These are phyloP conservation scores for Cordyceps pruinosa DNA, from an alignment of 2,329 filamentous ascomycete species.

Conservation along the genomic window DNA sequence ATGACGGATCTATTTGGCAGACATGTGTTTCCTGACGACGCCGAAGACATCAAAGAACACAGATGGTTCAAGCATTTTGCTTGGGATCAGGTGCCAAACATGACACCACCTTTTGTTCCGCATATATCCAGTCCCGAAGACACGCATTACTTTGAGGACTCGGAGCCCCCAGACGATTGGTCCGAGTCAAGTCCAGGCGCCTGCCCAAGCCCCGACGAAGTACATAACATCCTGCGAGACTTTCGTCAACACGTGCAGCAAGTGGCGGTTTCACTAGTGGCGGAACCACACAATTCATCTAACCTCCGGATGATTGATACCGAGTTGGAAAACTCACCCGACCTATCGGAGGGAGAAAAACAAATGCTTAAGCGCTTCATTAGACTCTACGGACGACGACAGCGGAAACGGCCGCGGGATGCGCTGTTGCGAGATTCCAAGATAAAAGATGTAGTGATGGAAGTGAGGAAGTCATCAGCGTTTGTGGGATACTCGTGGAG, in stretches of 20 bases:
- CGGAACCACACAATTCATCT: constrained; percentile 40
- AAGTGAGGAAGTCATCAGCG: constrained; percentile 71
- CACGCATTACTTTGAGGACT: constrained; percentile 86
- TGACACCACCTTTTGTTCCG: constrained; percentile 73
- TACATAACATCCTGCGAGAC: constrained; percentile 27
- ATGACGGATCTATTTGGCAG: constrained; percentile 30
- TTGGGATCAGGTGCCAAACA: constrained; percentile 68
- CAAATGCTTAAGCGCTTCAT: constrained; percentile 44
- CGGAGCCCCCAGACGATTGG: constrained; percentile 62
- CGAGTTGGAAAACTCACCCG: constrained; percentile 36
- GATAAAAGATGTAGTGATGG: constrained; percentile 61
- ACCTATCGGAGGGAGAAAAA: constrained; percentile 30
- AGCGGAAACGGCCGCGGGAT: constrained; percentile 77
- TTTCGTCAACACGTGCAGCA: constrained; percentile 36
- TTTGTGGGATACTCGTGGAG: constrained; percentile 90
- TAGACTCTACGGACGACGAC: constrained; percentile 49
- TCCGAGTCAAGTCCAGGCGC: constrained; percentile 38
- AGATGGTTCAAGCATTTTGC: constrained; percentile 74
- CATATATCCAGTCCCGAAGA: constrained; percentile 61
- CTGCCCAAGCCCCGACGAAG: constrained; percentile 24
- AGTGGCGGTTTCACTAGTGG: constrained; percentile 38
- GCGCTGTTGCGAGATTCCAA: constrained; percentile 69
- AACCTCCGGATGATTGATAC: constrained; percentile 43
- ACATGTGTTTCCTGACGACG: constrained; percentile 77
- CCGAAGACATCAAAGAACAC: constrained; percentile 82